Base-by-base conservation (phyloP, 805 yeast genomes). In the Isabelozyma pseudorhagii region DNA sequence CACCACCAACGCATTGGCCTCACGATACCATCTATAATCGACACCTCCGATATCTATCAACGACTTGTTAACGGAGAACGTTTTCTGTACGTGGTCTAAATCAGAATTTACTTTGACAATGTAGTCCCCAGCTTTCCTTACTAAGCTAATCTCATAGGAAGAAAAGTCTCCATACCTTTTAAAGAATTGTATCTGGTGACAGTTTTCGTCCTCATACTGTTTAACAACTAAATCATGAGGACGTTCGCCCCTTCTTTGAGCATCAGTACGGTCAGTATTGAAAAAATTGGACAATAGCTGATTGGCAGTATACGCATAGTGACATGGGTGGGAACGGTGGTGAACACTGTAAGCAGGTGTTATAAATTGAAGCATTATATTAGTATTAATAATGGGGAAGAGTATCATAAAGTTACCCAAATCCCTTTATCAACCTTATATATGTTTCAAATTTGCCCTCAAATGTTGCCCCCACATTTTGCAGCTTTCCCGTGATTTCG, bases 1-100 rank as follows among this genome's bases (percentile, higher is more conserved):
- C 53, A 71, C 64, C 8, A 67, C 68, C 55, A 71, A 66, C 11
- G 67, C 63, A 44, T 67, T 68, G 34, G 64, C 64, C 18, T 57
- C 46, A 42, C 54, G 52, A 49, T 54, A 63, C 57, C 66, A 63
- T 49, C 69, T 67, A 68, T 73, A 71, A 52, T 66, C 64, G 34
- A 72, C 68, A n/a, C 60, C 54, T 8, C 58, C 49, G 25, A 69
- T 55, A 21, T 69, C 69, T 27, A 72, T 62, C 46, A 66, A 64
- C 11, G 53, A 50, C 40, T 54, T 41, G 44, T 44, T 54, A 42
- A 63, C 59, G 41, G 57, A 60, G 50, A 57, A 62, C 3, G 53
- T 53, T 48, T 60, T 60, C 17, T 45, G 51, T 49, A 62, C 62
- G 21, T 54, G 50, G 40, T 63, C 67, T 8, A 47, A 44, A 46